phyloP scores from a whole-genome alignment of 2,329 filamentous ascomycete genomes.

The Penicillium crustosum region DNA sequence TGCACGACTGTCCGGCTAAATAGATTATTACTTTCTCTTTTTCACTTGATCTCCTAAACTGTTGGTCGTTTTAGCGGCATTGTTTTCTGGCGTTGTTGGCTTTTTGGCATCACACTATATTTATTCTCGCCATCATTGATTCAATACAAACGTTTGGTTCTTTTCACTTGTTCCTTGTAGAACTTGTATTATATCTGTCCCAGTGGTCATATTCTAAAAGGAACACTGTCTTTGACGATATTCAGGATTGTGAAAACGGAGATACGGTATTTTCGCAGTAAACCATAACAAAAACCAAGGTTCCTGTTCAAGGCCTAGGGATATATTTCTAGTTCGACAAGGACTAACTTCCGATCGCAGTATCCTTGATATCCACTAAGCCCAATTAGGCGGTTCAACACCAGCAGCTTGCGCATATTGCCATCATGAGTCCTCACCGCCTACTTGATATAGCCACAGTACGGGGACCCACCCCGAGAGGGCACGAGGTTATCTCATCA shows the following conservation, averaged over 20 bases:
- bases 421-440: not conserved
- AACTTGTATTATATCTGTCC: no score
- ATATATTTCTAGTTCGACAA: no score
- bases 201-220: no score
- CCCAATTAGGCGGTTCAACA: not conserved
- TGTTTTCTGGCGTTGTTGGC: conserved; percentile 28
- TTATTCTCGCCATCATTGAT: conserved; percentile 1
- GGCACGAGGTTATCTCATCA: not conserved
- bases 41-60: conserved; percentile 2
- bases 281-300: no score
- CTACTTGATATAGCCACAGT: not conserved
- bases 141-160: not conserved
- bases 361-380: not conserved
- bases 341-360: not conserved
- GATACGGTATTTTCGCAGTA: no score
- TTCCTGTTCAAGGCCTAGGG: no score
- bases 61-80: conserved; percentile 30
- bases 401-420: not conserved
- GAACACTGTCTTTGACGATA: not conserved
- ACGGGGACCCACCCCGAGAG: not conserved
- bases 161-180: not conserved
- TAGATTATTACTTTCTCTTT: conserved; percentile 5
- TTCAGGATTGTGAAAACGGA: no score
- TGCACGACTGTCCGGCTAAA: conserved; percentile 53
- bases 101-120: conserved; percentile 16